Conservation (phyloP, 139 green algal genomes). For the Volvox reticuliferus region DNA sequence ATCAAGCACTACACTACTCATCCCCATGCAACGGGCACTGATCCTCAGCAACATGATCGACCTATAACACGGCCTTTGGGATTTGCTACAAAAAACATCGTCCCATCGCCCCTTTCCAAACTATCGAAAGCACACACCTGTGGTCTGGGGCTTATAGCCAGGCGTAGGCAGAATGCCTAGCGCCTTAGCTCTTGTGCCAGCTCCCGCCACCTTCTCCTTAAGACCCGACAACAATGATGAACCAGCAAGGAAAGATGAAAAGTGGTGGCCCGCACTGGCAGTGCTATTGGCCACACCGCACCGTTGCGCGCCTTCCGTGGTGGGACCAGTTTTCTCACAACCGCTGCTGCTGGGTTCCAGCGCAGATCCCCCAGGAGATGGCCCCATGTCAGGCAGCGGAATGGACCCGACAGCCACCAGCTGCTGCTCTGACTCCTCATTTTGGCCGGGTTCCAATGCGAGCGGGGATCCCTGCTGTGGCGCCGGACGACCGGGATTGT, state of each 20-base stretch:
- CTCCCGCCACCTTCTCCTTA: constrained; percentile 30
- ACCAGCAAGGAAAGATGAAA: background rate
- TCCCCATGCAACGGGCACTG: no score
- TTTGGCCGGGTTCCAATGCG: background rate
- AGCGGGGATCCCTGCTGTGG: background rate
- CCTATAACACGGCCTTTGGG: no score
- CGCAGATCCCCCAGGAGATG: background rate
- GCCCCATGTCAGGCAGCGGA: constrained; percentile 4
- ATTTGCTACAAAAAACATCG: no score
- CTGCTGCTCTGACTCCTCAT: background rate
- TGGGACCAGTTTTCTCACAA: background rate
- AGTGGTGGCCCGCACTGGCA: background rate
- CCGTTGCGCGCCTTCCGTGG: background rate
- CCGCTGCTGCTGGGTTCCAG: background rate
- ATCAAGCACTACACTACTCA: no score
- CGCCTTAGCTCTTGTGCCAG: constrained; percentile 26
- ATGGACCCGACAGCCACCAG: background rate
- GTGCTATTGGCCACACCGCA: background rate
- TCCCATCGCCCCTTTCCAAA: no score
- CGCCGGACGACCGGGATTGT: background rate
- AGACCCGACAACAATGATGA: background rate
- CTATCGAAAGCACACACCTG: background rate
- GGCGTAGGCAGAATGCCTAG: constrained; percentile 33
- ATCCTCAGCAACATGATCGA: no score
- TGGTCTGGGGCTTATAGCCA: constrained; percentile 35